phyloP scores from a whole-genome alignment of 176 grass and related monocot genomes.

The Phoenix dactylifera region DNA sequence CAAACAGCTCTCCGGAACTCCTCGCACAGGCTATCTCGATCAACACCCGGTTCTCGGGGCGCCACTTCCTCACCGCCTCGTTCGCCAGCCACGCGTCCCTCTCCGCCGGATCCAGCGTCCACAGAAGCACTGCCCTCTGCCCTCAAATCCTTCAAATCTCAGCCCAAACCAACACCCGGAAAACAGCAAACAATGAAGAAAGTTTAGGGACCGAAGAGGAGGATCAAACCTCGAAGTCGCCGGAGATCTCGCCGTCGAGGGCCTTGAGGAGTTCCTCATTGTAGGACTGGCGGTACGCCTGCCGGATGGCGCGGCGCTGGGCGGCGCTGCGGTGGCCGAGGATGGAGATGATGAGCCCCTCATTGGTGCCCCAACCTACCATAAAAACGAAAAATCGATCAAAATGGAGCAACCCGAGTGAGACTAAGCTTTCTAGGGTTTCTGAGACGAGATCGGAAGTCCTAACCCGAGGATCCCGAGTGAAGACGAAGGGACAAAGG shows the following conservation, averaged over 20 bases:
- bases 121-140: slow-evolving; percentile 67
- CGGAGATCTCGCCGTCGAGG: slow-evolving; percentile 68
- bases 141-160: background rate
- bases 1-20: slow-evolving; percentile 49
- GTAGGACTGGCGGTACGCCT: slow-evolving; percentile 42
- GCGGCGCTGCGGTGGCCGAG: slow-evolving; percentile 72
- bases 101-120: slow-evolving; percentile 74
- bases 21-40: slow-evolving; percentile 79
- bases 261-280: slow-evolving; percentile 77
- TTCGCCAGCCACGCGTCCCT: slow-evolving; percentile 66
- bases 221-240: slow-evolving; percentile 71
- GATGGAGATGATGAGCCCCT: slow-evolving; percentile 78
- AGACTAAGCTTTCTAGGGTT: too few relatives aligned
- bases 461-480: too few relatives aligned
- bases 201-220: background rate
- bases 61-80: slow-evolving; percentile 62
- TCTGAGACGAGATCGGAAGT: too few relatives aligned
- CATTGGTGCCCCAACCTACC: slow-evolving; percentile 86
- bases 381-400: background rate
- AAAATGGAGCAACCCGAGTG: background rate
- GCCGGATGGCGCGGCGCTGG: slow-evolving; percentile 78
- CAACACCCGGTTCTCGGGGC: slow-evolving; percentile 38
- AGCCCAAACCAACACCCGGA: background rate
- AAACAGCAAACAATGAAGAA: background rate
- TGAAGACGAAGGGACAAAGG: background rate